Base-by-base conservation (phyloP, 1,284 basidiomycete species). In the Pascua guehoae region DNA sequence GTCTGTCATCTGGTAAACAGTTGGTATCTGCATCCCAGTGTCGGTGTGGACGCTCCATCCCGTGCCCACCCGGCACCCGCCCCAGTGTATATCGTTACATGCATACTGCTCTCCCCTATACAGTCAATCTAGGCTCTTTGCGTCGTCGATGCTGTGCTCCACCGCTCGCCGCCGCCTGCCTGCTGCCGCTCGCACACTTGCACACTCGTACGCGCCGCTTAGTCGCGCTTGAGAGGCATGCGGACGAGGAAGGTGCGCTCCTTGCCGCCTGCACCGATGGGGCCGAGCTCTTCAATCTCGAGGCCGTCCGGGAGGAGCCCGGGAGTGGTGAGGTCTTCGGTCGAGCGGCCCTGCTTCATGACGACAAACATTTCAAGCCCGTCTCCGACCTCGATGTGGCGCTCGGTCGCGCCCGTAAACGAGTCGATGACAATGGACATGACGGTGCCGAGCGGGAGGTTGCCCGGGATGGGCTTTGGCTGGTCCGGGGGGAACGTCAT, bases 351-450 rank as follows among this genome's bases (percentile, higher is more conserved):
- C 68, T 82, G 84, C 40, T 87, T 84, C 57, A 93, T 81, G 54
- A 92, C 86, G 56, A 96, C 82, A 70, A 87, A 94, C 66, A 95
- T 88, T 73, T 96, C 92, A 53, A 96, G 82, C 4, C 88, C 89
- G 74, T 97, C 93, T 53, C 93, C 93, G 60, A 97, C 92, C 84
- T 96, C 92, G 73, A 97, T 97, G 76, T 97, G 93, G 65, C 93
- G 85, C 79, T 97, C 93, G 12, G 93, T 95, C 39, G 93, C 93
- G 64, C 89, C 86, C 17, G 91, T 90, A 68, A 81, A 81, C 16
- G 79, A 76, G 79, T 97, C 93, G 60, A 91, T 88, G 65, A 96
- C 91, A 72, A 97, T 85, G 37, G 84, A 80, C 52, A 95, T 80
- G 4, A 96, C 91, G 32, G 85, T 86, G 18, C 82, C 76, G 60